Conservation (phyloP, 768 basidiomycete genomes). For the Termitomyces sp. region DNA sequence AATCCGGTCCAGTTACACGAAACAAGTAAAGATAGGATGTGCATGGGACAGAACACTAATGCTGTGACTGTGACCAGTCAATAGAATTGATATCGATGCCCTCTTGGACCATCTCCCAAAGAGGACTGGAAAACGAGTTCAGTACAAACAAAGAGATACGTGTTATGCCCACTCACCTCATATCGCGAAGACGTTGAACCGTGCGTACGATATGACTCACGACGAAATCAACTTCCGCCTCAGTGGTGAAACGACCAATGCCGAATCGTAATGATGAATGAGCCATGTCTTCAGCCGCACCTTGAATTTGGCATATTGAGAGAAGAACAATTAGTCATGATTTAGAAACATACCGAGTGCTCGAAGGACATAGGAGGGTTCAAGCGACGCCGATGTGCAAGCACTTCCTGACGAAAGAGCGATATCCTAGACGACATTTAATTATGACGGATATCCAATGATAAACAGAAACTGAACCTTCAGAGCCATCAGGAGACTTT, state of each 20-base stretch:
- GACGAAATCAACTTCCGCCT: conserved; percentile 94
- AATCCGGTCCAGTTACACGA: background rate
- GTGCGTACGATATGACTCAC: conserved; percentile 79
- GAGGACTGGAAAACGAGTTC: conserved; percentile 46
- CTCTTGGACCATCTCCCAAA: conserved; percentile 99
- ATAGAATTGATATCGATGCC: conserved; percentile 95
- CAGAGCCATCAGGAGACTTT: conserved; percentile 94
- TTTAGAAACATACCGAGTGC: conserved; percentile 61
- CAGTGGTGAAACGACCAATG: conserved; percentile 96
- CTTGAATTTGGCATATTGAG: conserved; percentile 26
- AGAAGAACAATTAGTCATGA: background rate
- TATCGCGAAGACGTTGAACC: conserved; percentile 86
- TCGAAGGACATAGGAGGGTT: conserved; percentile 96
- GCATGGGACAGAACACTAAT: conserved; percentile 36
- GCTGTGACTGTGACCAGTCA: conserved; percentile 93
- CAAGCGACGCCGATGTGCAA: conserved; percentile 96
- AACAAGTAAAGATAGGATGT: conserved; percentile 7
- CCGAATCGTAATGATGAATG: conserved; percentile 97
- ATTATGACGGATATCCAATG: conserved; percentile 3
- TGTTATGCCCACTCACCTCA: conserved; percentile 55
- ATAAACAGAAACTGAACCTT: conserved; percentile 50
- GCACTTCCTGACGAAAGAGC: conserved; percentile 97
- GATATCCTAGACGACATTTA: conserved; percentile 57
- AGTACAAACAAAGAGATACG: conserved; percentile 3
- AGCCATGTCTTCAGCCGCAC: conserved; percentile 98